phyloP scores from a whole-genome alignment of 352 stramenopile genomes.

The Globisporangium iwayamae region DNA sequence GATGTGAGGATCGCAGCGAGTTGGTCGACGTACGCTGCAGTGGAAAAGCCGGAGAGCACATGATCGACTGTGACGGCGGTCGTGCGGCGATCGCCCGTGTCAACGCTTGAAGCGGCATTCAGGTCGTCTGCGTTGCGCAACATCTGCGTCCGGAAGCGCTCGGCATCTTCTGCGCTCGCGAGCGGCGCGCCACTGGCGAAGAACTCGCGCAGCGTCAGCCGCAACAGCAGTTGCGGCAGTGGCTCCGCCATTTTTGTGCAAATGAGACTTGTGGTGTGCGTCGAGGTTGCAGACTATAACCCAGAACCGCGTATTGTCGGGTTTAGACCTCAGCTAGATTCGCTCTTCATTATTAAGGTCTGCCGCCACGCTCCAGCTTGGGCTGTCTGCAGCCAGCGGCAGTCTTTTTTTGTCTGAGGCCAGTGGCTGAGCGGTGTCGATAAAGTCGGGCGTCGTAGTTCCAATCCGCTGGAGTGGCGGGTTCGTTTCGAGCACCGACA shows the following conservation, averaged over 20 bases:
- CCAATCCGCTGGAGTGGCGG: no score
- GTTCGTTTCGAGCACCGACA: no score
- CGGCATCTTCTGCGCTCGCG: slow-evolving; percentile 27
- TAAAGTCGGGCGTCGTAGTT: no score
- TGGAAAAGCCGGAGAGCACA: slow-evolving; percentile 23
- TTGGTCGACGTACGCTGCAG: slow-evolving; percentile 33
- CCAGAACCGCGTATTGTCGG: no score
- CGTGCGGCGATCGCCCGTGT: not conserved
- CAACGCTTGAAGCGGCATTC: no score
- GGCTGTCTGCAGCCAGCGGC: no score
- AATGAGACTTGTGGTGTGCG: not conserved
- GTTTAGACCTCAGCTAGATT: no score
- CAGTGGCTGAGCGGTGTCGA: no score
- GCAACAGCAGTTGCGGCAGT: not conserved
- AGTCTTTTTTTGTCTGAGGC: no score
- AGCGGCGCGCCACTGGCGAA: slow-evolving; percentile 26
- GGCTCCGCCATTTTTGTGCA: not conserved
- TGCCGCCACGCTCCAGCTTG: no score
- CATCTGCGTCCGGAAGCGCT: slow-evolving; percentile 40
- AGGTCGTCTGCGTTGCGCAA: slow-evolving; percentile 12
- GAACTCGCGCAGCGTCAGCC: slow-evolving; percentile 20
- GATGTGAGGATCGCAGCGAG: slow-evolving; percentile 34
- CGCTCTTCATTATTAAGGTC: no score
- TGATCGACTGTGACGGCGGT: not conserved
- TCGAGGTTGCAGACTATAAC: no score